These are phyloP conservation scores for Lactifluus pinguis DNA, from an alignment of 768 basidiomycete species.

Conservation along the genomic window DNA sequence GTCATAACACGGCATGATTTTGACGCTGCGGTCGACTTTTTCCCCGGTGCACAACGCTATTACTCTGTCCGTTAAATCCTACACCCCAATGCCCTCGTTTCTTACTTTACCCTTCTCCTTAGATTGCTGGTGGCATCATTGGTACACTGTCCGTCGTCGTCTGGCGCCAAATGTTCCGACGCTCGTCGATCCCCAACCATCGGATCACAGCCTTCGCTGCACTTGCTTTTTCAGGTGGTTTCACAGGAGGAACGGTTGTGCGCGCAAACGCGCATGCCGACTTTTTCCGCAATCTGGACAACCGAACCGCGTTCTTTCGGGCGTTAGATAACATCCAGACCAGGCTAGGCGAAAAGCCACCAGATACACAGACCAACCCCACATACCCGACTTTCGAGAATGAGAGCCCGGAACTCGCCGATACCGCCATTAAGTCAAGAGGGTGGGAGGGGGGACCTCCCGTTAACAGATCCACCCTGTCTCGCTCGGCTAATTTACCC, in stretches of 20 bases:
- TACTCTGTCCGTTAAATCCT: conserved; percentile 29
- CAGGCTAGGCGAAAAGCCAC: conserved; percentile 19
- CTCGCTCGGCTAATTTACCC: background rate
- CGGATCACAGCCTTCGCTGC: conserved; percentile 23
- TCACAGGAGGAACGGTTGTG: conserved; percentile 26
- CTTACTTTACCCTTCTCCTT: conserved; percentile 14
- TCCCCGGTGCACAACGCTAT: conserved; percentile 40
- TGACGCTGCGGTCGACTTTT: conserved; percentile 43
- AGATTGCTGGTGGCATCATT: conserved; percentile 22
- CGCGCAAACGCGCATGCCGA: conserved; percentile 24
- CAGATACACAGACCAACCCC: conserved; percentile 1
- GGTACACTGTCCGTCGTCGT: conserved; percentile 24
- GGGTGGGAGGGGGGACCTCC: background rate
- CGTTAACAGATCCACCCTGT: background rate
- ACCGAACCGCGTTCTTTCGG: conserved; percentile 25
- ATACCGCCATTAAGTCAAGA: background rate
- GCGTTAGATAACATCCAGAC: conserved; percentile 28
- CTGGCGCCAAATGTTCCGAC: conserved; percentile 22
- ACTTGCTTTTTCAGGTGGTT: conserved; percentile 25
- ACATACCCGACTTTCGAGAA: background rate
- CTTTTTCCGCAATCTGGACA: conserved; percentile 27
- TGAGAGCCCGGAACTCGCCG: background rate
- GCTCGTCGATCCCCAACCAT: conserved; percentile 25
- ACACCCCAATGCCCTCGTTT: background rate
- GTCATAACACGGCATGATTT: conserved; percentile 46